Percentiles rank a stretch among this genome's conserved stretches.
Evolutionary conservation across 2,329 filamentous ascomycete species (phyloP).

Genomic region (Epichloe uncinata): DNA sequence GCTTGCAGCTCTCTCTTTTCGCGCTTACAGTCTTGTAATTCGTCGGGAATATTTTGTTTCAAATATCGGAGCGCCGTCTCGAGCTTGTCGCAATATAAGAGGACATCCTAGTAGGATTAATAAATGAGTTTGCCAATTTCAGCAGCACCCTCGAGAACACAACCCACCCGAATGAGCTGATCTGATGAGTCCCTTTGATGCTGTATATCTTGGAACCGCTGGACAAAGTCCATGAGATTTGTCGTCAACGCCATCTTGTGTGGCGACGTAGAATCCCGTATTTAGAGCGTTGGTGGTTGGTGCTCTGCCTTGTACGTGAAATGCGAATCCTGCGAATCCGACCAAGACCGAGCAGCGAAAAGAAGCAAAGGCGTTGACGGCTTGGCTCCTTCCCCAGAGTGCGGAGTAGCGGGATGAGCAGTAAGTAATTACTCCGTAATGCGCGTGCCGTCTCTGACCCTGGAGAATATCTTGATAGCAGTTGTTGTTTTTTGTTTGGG

Average conservation of each 20-base stretch:
- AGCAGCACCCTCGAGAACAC: not conserved
- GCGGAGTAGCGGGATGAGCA: too few relatives aligned
- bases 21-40: slow-evolving; percentile 31
- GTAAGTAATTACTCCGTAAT: too few relatives aligned
- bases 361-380: too few relatives aligned
- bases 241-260: slow-evolving; percentile 12
- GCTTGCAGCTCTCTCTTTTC: slow-evolving; percentile 40
- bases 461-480: too few relatives aligned
- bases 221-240: slow-evolving; percentile 31
- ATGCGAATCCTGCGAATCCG: too few relatives aligned
- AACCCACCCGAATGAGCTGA: slow-evolving; percentile 31
- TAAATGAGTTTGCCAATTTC: not conserved
- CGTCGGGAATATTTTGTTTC: slow-evolving; percentile 26
- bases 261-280: not conserved
- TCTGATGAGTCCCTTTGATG: slow-evolving; percentile 27
- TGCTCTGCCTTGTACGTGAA: not conserved
- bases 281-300: not conserved
- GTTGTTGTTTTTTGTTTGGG: too few relatives aligned
- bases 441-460: too few relatives aligned
- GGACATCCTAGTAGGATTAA: slow-evolving; percentile 14
- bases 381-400: too few relatives aligned
- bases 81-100: slow-evolving; percentile 24
- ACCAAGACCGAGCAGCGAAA: too few relatives aligned
- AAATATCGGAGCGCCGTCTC: slow-evolving; percentile 31
- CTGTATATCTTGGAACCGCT: slow-evolving; percentile 32